Base-by-base conservation (phyloP, 2,329 filamentous ascomycete species). In the Penicillium hesseltinei region DNA sequence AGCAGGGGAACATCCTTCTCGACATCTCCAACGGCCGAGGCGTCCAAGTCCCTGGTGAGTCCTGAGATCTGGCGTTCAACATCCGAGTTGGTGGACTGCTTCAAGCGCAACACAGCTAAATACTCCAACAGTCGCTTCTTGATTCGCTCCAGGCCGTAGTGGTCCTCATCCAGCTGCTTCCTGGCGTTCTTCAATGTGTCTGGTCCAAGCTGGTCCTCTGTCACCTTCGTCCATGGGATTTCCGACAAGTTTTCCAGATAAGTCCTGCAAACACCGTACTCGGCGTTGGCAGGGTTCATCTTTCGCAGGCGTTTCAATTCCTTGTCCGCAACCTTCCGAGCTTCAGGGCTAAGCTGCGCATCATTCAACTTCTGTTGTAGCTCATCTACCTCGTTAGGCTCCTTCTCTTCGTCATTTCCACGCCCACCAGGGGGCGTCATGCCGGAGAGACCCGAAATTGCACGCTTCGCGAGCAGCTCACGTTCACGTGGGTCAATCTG, bases 51-150 rank as follows among this genome's bases (percentile, higher is more conserved):
- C 33, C 77, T 78, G 3, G 84, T 77, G 5, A 82, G 75, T 42
- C 80, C 77, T 10, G 70, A 65, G 61, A 96, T 91, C 71, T 96
- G 88, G 27, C 85, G 84, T 53, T 96, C 89, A 19, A 97, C 81
- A 51, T 90, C 88, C 52, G 89, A 84, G 63, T 97, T 97, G 61
- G 93, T 87, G 23, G 89, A 87, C 71, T 97, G 92, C 81, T 97
- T 99, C 56, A 99, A 82, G 66, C 94, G 89, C 51, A 99, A 81
- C n/a, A 99, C 94, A 2, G 94, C 95, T 43, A 99, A 82, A 71
- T 99, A 99, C 73, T 97, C 95, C 5, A 99, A 82, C 23, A 99
- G 77, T 43, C 94, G 84, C 82, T 96, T 97, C 84, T 99, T 99
- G 70, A 99, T 93, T 75, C 93, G 95, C 60, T 97, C 92, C 15